Evolutionary conservation across 192 early-diverging fungal species (phyloP).

Genomic region (Entrophospora sp.): DNA sequence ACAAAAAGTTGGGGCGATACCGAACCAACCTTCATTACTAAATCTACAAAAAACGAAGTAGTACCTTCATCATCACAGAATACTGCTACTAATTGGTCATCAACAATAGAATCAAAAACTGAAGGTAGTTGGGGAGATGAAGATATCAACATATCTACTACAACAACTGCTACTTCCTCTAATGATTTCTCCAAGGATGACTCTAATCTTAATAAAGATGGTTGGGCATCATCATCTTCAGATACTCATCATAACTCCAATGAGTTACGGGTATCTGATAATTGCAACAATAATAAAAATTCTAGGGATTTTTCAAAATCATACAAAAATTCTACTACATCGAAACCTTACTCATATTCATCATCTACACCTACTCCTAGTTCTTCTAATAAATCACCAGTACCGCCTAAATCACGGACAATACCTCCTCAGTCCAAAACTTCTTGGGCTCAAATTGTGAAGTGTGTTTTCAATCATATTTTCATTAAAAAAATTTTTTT

Average conservation of each 20-base stretch:
- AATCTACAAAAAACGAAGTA: not conserved
- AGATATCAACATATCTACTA: too few species aligned
- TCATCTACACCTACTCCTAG: not conserved
- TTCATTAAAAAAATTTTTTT: too few species aligned
- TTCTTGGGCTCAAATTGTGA: slow-evolving; percentile 58
- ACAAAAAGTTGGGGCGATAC: not conserved
- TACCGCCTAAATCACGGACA: slow-evolving; percentile 26
- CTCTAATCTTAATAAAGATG: not conserved
- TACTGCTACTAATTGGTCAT: not conserved
- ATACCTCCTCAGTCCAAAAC: slow-evolving; percentile 29
- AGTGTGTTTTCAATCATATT: slow-evolving; percentile 31
- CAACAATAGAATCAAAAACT: too few species aligned
- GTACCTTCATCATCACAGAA: too few species aligned
- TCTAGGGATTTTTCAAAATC: not conserved
- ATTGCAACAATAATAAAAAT: not conserved
- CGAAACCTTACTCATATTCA: not conserved
- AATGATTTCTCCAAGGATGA: too few species aligned
- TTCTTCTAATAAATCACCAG: not conserved
- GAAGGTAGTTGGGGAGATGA: not conserved
- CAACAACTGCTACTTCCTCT: too few species aligned
- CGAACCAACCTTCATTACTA: not conserved
- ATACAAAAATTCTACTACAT: not conserved
- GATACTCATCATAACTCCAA: not conserved
- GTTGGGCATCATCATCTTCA: not conserved
- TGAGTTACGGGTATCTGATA: not conserved